Evolutionary conservation across 2,329 filamentous ascomycete species (phyloP).

Genomic region (Aspergillus aculeatus): DNA sequence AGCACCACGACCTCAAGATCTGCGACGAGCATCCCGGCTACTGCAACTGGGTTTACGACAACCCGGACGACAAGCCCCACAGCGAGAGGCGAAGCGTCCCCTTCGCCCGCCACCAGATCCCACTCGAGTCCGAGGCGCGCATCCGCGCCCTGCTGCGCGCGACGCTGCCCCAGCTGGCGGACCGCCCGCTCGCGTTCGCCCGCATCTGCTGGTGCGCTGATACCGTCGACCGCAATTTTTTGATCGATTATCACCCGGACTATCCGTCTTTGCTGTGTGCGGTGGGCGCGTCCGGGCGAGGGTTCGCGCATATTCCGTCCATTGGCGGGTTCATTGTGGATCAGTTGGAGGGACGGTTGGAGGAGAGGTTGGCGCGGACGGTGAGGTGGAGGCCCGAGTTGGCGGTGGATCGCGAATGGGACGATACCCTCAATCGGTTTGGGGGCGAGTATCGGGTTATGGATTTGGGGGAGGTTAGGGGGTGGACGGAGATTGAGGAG

Average conservation of each 20-base stretch:
- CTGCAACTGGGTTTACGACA: slow-evolving; percentile 45
- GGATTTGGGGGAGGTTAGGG: slow-evolving; percentile 46
- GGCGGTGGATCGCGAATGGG: slow-evolving; percentile 46
- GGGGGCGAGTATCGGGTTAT: slow-evolving; percentile 50
- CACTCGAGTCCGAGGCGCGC: slow-evolving; percentile 47
- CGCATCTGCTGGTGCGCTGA: slow-evolving; percentile 60
- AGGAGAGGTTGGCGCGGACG: slow-evolving; percentile 40
- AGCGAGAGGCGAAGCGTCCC: slow-evolving; percentile 33
- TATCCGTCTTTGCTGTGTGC: slow-evolving; percentile 43
- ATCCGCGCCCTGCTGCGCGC: slow-evolving; percentile 52
- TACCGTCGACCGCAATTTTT: slow-evolving; percentile 53
- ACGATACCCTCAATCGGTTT: slow-evolving; percentile 47
- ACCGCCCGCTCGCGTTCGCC: slow-evolving; percentile 51
- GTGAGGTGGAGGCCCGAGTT: slow-evolving; percentile 54
- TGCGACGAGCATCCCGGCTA: slow-evolving; percentile 59
- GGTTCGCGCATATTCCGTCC: slow-evolving; percentile 49
- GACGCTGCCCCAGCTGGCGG: slow-evolving; percentile 53
- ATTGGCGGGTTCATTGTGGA: slow-evolving; percentile 53
- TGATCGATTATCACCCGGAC: slow-evolving; percentile 52
- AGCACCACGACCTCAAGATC: slow-evolving; percentile 40
- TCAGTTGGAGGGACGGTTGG: slow-evolving; percentile 45
- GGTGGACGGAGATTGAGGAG: slow-evolving; percentile 38
- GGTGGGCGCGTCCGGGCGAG: slow-evolving; percentile 26
- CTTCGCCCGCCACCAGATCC: slow-evolving; percentile 46
- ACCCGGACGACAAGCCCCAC: background rate